Evolutionary conservation across 2,329 filamentous ascomycete species (phyloP).

Genomic region (Colletotrichum graminicola): DNA sequence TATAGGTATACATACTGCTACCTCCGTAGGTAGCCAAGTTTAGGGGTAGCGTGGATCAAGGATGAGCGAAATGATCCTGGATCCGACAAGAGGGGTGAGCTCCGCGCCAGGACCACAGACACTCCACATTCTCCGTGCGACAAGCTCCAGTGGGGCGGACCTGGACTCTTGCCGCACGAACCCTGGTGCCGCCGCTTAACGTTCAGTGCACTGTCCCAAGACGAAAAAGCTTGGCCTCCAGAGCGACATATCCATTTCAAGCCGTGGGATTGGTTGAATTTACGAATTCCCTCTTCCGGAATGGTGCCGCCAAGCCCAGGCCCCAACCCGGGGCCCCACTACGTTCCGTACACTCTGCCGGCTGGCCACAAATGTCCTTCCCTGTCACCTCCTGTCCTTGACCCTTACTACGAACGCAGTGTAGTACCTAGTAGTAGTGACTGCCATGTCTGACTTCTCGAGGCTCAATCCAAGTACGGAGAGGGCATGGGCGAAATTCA

Average conservation of each 20-base stretch:
- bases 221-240: constrained; percentile 24
- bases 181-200: constrained; percentile 2
- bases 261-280: constrained; percentile 17
- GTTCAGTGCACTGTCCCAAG: constrained; percentile 2
- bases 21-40: background rate
- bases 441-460: background rate
- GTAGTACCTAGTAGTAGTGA: background rate
- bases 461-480: background rate
- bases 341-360: constrained; percentile 13
- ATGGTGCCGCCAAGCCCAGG: background rate
- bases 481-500: background rate
- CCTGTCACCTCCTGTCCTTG: background rate
- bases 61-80: background rate
- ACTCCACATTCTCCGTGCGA: constrained; percentile 1
- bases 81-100: background rate
- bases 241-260: background rate
- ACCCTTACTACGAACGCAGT: constrained; percentile 1
- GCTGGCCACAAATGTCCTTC: constrained; percentile 13
- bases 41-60: background rate
- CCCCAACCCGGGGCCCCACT: background rate
- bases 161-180: background rate
- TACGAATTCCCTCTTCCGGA: constrained; percentile 26
- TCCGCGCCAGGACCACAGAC: background rate
- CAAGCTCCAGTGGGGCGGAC: background rate
- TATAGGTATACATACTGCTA: background rate